Evolutionary conservation across 768 basidiomycete species (phyloP).

Genomic region (Tremella fuciformis): DNA sequence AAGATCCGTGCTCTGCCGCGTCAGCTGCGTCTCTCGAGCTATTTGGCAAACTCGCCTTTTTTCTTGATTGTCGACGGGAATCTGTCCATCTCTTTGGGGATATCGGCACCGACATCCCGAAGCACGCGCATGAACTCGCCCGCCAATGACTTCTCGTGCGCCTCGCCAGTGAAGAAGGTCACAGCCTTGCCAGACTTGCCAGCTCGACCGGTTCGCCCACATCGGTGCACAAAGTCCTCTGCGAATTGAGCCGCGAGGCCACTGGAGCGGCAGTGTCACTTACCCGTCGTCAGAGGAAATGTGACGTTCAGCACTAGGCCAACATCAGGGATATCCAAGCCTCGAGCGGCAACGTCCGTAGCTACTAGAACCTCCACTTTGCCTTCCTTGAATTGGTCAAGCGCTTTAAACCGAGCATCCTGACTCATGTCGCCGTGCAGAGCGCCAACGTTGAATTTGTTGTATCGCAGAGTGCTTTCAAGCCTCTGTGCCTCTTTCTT

Average conservation of each 20-base stretch:
- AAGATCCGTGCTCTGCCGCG: slow-evolving; percentile 66
- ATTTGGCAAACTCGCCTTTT: slow-evolving; percentile 56
- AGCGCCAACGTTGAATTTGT: slow-evolving; percentile 74
- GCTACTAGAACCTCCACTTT: slow-evolving; percentile 80
- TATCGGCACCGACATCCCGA: slow-evolving; percentile 71
- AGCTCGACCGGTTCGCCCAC: slow-evolving; percentile 68
- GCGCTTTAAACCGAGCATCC: slow-evolving; percentile 72
- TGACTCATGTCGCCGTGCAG: slow-evolving; percentile 92
- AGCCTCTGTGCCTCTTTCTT: slow-evolving; percentile 96
- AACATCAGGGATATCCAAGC: slow-evolving; percentile 95
- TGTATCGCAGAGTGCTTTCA: slow-evolving; percentile 68
- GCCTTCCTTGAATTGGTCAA: slow-evolving; percentile 83
- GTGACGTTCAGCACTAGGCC: slow-evolving; percentile 92
- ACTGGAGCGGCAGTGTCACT: slow-evolving; percentile 53
- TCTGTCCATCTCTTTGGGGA: slow-evolving; percentile 68
- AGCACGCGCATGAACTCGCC: slow-evolving; percentile 91
- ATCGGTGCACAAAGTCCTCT: slow-evolving; percentile 51
- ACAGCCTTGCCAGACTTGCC: slow-evolving; percentile 85
- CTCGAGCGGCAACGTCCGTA: slow-evolving; percentile 95
- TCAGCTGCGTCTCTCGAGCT: slow-evolving; percentile 1
- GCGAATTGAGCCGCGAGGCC: slow-evolving; percentile 2
- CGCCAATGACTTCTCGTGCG: slow-evolving; percentile 78
- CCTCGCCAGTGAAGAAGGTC: slow-evolving; percentile 93
- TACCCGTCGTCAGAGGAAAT: slow-evolving; percentile 91
- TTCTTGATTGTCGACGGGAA: slow-evolving; percentile 99